Evolutionary conservation across 2,329 filamentous ascomycete species (phyloP).

Genomic region (Claviceps lovelessii): DNA sequence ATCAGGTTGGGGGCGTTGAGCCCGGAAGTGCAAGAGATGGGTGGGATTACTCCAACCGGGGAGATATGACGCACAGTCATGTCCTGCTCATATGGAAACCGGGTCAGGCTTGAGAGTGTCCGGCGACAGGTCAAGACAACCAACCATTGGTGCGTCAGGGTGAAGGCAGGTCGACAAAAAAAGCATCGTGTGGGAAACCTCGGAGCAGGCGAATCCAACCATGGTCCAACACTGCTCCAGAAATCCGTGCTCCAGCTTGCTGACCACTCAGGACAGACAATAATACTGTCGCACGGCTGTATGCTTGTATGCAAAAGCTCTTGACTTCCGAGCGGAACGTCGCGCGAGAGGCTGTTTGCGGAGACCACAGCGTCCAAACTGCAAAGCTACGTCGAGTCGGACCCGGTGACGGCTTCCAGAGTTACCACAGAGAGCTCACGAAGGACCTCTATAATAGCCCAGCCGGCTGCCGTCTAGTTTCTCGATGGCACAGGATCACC

Average conservation of each 20-base stretch:
- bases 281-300: slow-evolving; percentile 61
- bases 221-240: neutral
- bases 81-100: slow-evolving; percentile 53
- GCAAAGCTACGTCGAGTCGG: too few species aligned
- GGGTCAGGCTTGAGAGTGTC: slow-evolving; percentile 56
- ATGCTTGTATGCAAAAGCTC: slow-evolving; percentile 53
- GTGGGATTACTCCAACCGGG: slow-evolving; percentile 50
- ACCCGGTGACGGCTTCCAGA: too few species aligned
- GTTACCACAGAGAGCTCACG: too few species aligned
- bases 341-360: slow-evolving; percentile 45
- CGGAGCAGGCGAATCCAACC: slow-evolving; percentile 45
- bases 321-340: slow-evolving; percentile 44
- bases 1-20: neutral
- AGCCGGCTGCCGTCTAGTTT: too few species aligned
- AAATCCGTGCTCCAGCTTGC: neutral
- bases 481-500: too few species aligned
- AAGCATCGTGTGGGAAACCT: slow-evolving; percentile 59
- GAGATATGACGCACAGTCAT: slow-evolving; percentile 28
- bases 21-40: slow-evolving; percentile 28
- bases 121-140: slow-evolving; percentile 50
- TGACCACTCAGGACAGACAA: slow-evolving; percentile 28
- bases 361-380: slow-evolving; percentile 52
- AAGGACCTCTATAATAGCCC: too few species aligned
- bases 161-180: slow-evolving; percentile 32
- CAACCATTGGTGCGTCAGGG: slow-evolving; percentile 50